phyloP scores from a whole-genome alignment of 768 basidiomycete genomes.

The Pleurotus eryngii region DNA sequence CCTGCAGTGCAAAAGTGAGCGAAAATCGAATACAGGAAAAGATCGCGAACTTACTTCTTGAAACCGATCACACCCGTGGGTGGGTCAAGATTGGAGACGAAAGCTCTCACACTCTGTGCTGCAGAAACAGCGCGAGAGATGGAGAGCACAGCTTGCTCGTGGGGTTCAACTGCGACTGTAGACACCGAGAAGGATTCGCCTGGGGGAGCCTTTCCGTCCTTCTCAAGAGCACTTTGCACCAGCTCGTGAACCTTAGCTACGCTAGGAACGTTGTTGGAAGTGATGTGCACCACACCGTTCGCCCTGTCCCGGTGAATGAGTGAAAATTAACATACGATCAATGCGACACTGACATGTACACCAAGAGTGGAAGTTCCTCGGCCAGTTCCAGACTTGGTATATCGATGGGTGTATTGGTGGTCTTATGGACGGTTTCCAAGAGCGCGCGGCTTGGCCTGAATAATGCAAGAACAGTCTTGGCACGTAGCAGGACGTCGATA shows the following conservation, averaged over 20 bases:
- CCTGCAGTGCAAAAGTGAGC: neutral
- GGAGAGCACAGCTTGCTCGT: neutral
- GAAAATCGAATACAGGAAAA: too few relatives aligned
- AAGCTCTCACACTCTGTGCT: neutral
- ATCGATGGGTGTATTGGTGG: conserved; percentile 1
- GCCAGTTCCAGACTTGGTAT: neutral
- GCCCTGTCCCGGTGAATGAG: neutral
- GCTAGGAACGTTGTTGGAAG: neutral
- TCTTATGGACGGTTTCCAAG: neutral
- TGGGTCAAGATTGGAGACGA: neutral
- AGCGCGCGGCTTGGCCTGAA: neutral
- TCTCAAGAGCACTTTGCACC: too few relatives aligned
- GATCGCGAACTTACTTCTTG: neutral
- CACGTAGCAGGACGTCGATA: too few relatives aligned
- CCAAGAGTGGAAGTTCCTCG: neutral
- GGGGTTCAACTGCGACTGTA: neutral
- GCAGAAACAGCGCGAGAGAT: neutral
- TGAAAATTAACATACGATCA: neutral
- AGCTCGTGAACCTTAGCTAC: neutral
- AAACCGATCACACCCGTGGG: neutral
- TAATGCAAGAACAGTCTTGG: neutral
- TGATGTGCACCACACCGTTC: neutral
- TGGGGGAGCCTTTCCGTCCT: neutral
- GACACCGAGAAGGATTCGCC: neutral
- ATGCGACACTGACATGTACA: neutral